phyloP scores from a whole-genome alignment of 169 alveolate species.

The Amoebophrya sp. region DNA sequence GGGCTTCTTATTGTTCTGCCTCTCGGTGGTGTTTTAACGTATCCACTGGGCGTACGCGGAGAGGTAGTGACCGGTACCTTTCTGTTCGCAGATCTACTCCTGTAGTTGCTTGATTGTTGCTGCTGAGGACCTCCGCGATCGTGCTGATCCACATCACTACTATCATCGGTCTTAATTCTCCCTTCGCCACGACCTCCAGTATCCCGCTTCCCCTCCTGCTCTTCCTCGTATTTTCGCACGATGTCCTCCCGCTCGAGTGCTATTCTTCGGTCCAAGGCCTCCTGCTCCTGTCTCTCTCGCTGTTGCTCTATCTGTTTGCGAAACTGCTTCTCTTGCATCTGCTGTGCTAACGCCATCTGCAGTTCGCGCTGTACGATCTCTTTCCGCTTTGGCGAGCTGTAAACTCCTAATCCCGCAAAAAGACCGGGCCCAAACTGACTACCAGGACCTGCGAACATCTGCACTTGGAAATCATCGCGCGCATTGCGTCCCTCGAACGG shows the following conservation, averaged over 20 bases:
- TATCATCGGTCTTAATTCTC: no score
- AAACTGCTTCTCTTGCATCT: neutral
- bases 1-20: no score
- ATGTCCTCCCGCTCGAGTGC: neutral
- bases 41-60: neutral
- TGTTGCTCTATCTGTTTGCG: neutral
- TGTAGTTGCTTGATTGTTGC: neutral
- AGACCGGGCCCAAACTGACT: neutral
- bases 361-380: neutral
- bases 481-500: neutral
- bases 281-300: neutral
- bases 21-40: neutral
- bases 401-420: neutral
- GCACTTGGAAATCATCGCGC: neutral
- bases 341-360: neutral
- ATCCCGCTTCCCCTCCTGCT: no score
- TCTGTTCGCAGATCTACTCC: neutral
- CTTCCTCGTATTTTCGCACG: neutral
- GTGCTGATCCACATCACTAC: neutral
- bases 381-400: neutral
- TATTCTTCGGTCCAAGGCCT: neutral
- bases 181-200: no score
- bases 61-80: neutral
- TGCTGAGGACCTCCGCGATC: neutral
- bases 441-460: conserved; percentile 2